Conservation (phyloP, 805 yeast genomes). For the Nakazawaea sp. region DNA sequence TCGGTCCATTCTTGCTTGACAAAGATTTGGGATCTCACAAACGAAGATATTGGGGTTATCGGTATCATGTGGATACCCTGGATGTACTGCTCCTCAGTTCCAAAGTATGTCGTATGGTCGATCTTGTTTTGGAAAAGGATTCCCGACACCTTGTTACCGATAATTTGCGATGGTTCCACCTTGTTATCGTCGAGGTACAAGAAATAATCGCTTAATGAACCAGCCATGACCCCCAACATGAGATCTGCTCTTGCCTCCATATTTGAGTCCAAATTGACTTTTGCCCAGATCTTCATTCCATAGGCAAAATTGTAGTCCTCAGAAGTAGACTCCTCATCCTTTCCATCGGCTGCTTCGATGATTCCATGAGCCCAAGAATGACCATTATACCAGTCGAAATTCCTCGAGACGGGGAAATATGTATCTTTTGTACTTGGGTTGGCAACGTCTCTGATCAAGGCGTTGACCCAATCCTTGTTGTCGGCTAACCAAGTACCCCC, state of each 20-base stretch:
- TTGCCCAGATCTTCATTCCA: constrained; percentile 67
- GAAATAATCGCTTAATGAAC: constrained; percentile 52
- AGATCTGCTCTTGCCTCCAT: constrained; percentile 52
- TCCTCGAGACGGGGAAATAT: constrained; percentile 57
- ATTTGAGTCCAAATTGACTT: constrained; percentile 41
- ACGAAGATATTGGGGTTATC: constrained; percentile 53
- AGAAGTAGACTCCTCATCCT: constrained; percentile 63
- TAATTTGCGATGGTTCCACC: constrained; percentile 43
- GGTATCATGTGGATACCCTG: constrained; percentile 82
- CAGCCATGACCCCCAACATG: constrained; percentile 47
- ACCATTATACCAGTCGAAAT: constrained; percentile 68
- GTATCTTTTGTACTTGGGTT: constrained; percentile 48
- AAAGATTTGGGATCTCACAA: constrained; percentile 43
- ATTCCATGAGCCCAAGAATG: constrained; percentile 75
- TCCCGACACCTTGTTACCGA: constrained; percentile 59
- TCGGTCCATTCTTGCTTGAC: constrained; percentile 39
- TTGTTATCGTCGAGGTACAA: constrained; percentile 39
- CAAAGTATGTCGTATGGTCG: constrained; percentile 70
- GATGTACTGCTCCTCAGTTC: constrained; percentile 51
- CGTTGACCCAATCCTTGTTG: constrained; percentile 51
- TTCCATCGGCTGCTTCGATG: constrained; percentile 56
- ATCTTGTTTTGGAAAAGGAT: constrained; percentile 66
- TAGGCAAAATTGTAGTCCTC: constrained; percentile 69
- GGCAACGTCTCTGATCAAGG: constrained; percentile 59
- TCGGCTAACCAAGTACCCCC: constrained; percentile 47